Base-by-base conservation (phyloP, 441 rosid genomes). In the Croton laevigatus region DNA sequence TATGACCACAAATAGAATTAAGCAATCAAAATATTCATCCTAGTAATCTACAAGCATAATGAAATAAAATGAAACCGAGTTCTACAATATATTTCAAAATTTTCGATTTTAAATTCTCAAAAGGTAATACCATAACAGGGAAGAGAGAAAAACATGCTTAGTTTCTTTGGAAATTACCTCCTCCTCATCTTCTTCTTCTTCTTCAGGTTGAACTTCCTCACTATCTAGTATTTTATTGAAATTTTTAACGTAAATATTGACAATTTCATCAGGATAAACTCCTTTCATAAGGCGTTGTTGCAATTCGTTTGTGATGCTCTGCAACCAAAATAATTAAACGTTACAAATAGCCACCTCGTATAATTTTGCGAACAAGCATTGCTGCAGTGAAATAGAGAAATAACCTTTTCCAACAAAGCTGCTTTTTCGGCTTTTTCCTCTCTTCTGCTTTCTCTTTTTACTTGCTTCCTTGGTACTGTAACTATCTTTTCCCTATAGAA, bases 391-490 rank as follows among this genome's bases (percentile, higher is more conserved):
- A 42, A 45, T 8, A 5, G 19, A 57, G 69, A 62, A 3, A 61
- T 44, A 73, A 90, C 98, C 98, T 83, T 88, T 13, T 93, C 94
- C 77, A 90, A 49, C 60, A 74, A 66, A 5, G 98, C 98, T 52
- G 98, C 97, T 64, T 81, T 88, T 71, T 71, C 83, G 40, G 97
- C 98, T 77, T 90, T 90, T 60, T 85, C 90, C 83, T 88, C 91
- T 78, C 91, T 88, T 81, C 96, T 86, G 11, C 80, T 67, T 75
- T 90, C 93, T 71, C 91, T 86, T 79, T 88, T 91, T 40, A 48
- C 75, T 59, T 78, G 68, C 76, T 85, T 90, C 75, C 93, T 86
- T 12, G 97, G 96, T 12, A 69, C 71, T 4, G 93, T 65, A 83
- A 84, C 71, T 71, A 92, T 74, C 78, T 77, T 84, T 85, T 92